Percentiles rank a stretch among this genome's conserved stretches.
Conservation (phyloP, 2,329 filamentous ascomycete genomes). For the Trichoderma oligosporum region DNA sequence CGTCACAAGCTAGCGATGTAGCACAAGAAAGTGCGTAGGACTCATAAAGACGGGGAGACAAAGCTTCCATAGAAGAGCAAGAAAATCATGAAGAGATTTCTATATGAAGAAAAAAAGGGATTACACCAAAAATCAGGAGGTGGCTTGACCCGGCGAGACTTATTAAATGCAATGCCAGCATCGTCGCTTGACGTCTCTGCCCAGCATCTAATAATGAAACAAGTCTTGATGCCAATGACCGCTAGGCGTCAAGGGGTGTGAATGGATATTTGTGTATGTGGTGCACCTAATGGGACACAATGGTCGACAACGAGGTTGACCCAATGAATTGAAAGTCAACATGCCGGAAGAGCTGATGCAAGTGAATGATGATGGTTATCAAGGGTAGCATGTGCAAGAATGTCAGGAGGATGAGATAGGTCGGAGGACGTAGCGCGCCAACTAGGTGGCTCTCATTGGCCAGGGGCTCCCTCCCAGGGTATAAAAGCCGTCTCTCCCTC, state of each 20-base stretch:
- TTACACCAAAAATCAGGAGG: too few species aligned
- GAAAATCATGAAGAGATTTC: neutral
- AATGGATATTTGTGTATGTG: neutral
- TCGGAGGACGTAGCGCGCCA: constrained; percentile 10
- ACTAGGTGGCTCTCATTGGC: constrained; percentile 13
- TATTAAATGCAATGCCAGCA: neutral
- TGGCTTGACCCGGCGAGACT: too few species aligned
- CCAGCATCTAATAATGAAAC: neutral
- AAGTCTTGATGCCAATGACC: neutral
- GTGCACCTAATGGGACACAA: neutral
- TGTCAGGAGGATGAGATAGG: constrained; percentile 16
- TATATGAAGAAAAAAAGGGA: neutral
- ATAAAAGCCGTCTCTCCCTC: constrained; percentile 14
- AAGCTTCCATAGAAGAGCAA: neutral
- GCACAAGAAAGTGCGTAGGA: constrained; percentile 4
- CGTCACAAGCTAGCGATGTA: neutral
- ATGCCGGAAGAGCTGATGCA: neutral
- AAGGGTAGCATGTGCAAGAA: constrained; percentile 8
- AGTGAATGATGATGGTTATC: neutral
- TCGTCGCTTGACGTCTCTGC: neutral
- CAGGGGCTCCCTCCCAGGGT: constrained; percentile 16
- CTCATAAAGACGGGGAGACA: neutral
- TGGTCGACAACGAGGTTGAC: neutral
- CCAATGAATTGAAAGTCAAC: neutral
- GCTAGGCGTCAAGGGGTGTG: neutral